phyloP scores from a whole-genome alignment of 805 yeast species.

The Saturnispora sanitii region DNA sequence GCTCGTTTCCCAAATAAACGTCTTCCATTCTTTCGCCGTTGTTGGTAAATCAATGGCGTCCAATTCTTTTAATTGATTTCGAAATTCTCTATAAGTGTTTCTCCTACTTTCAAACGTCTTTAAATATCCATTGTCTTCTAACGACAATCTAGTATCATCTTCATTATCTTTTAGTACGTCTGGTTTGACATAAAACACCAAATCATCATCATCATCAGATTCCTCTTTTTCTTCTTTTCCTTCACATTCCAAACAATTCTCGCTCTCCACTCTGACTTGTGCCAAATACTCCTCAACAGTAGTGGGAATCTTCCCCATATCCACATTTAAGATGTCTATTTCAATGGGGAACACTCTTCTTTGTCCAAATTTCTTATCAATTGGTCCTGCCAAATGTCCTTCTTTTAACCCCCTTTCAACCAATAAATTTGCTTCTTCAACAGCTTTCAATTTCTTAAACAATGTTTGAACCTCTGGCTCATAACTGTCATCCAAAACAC shows the following conservation, averaged over 20 bases:
- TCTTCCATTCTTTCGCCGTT: conserved; percentile 35
- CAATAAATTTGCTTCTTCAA: not conserved
- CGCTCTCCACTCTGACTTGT: conserved; percentile 26
- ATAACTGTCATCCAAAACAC: too few species aligned
- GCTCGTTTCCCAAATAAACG: conserved; percentile 25
- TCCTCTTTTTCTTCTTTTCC: conserved; percentile 8
- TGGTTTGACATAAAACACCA: conserved; percentile 7
- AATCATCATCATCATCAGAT: conserved; percentile 5
- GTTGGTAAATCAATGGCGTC: conserved; percentile 29
- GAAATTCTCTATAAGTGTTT: conserved; percentile 14
- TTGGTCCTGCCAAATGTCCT: conserved; percentile 22
- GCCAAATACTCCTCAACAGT: conserved; percentile 27
- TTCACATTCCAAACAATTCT: not conserved
- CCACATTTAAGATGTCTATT: conserved; percentile 15
- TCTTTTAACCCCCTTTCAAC: not conserved
- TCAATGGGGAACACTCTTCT: conserved; percentile 27
- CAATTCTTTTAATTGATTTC: conserved; percentile 17
- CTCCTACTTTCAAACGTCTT: conserved; percentile 13
- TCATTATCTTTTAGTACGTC: not conserved
- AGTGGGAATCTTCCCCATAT: conserved; percentile 14
- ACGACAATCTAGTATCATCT: not conserved
- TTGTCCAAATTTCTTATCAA: conserved; percentile 30
- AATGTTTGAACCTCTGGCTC: too few species aligned
- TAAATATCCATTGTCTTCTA: conserved; percentile 7
- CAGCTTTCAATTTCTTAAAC: not conserved